Conservation (phyloP, 1,284 basidiomycete species). For the Apiotrichum domesticum region DNA sequence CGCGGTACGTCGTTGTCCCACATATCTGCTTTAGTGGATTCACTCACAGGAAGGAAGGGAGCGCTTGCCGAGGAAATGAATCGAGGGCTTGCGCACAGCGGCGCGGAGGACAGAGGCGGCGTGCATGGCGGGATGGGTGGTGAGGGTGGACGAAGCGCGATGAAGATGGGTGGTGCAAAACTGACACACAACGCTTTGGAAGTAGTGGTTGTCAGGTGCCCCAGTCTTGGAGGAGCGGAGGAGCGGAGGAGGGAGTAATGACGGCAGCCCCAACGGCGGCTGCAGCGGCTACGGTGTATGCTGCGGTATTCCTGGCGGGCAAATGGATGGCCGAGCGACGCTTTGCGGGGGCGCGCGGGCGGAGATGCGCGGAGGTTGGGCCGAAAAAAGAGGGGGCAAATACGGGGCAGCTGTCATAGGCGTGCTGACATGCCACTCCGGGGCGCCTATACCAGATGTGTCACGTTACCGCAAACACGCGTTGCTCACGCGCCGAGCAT, state of each 20-base stretch:
- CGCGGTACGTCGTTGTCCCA: too few relatives aligned
- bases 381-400: background rate
- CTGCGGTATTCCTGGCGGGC: background rate
- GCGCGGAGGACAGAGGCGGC: constrained; percentile 24
- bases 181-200: too few relatives aligned
- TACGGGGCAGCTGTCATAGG: too few relatives aligned
- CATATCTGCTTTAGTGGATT: too few relatives aligned
- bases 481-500: too few relatives aligned
- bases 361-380: background rate
- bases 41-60: constrained; percentile 53
- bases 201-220: background rate
- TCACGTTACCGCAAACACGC: too few relatives aligned
- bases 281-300: too few relatives aligned
- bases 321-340: background rate
- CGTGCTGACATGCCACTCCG: too few relatives aligned
- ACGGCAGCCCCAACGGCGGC: background rate
- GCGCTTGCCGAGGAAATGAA: constrained; percentile 70
- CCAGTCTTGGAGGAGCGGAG: background rate
- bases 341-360: background rate
- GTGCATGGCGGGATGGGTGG: constrained; percentile 22
- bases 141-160: too few relatives aligned
- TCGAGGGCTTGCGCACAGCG: constrained; percentile 56
- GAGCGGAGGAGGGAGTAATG: background rate
- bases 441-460: too few relatives aligned
- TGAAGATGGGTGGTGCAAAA: background rate